A percentile compares a stretch with the other conserved stretches of the same genome.
Evolutionary conservation across 768 basidiomycete species (phyloP).

Genomic region (Lactifluus volemus): DNA sequence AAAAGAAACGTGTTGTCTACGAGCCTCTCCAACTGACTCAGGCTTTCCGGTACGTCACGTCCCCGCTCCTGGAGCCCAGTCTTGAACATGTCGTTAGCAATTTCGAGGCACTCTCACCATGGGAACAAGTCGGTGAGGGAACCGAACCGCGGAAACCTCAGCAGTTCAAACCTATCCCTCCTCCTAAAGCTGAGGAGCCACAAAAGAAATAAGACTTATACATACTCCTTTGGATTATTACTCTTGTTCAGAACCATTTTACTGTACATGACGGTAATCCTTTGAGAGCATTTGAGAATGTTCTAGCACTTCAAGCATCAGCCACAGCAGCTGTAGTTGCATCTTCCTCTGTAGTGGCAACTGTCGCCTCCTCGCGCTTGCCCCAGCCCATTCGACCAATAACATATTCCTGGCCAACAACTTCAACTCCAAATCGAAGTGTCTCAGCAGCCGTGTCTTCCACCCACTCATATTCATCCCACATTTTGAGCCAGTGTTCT

Average conservation of each 20-base stretch:
- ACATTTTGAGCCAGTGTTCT: slow-evolving; percentile 76
- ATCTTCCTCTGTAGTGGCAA: slow-evolving; percentile 15
- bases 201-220: slow-evolving; percentile 57
- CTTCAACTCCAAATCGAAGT: slow-evolving; percentile 75
- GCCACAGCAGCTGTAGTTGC: not conserved
- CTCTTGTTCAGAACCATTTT: not conserved
- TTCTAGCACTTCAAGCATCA: slow-evolving; percentile 1
- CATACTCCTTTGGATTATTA: slow-evolving; percentile 3
- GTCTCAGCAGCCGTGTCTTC: slow-evolving; percentile 90
- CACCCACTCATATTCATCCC: slow-evolving; percentile 94
- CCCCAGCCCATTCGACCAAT: slow-evolving; percentile 81
- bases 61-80: not conserved
- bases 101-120: slow-evolving; percentile 87
- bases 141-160: slow-evolving; percentile 49
- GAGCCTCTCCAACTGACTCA: slow-evolving; percentile 97
- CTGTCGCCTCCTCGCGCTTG: slow-evolving; percentile 24
- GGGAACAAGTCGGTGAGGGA: slow-evolving; percentile 87
- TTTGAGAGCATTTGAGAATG: not conserved
- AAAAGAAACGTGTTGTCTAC: slow-evolving; percentile 93
- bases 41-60: slow-evolving; percentile 76
- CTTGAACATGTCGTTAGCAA: slow-evolving; percentile 45
- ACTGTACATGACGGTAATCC: slow-evolving; percentile 2
- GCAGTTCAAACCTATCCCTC: slow-evolving; percentile 66
- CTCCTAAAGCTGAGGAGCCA: slow-evolving; percentile 64
- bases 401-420: slow-evolving; percentile 88